These are phyloP conservation scores for Phytophthora litchii DNA, from an alignment of 352 stramenopile genomes.

Conservation along the genomic window DNA sequence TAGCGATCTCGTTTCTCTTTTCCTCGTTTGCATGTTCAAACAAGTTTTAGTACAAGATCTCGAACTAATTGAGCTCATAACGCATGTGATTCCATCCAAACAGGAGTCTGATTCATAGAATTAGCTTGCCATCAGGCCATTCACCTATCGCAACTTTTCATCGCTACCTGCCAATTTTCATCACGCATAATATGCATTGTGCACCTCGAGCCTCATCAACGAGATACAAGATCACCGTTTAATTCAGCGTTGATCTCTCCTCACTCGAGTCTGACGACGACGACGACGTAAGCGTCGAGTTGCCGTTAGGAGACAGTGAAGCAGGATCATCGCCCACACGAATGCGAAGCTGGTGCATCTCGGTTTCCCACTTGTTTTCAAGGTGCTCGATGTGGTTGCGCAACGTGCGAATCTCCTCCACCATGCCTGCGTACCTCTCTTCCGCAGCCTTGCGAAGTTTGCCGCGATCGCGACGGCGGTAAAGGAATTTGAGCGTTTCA, in stretches of 20 bases:
- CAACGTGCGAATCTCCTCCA: slow-evolving; percentile 66
- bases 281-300: slow-evolving; percentile 64
- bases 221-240: not conserved
- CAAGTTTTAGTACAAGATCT: slow-evolving; percentile 13
- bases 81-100: slow-evolving; percentile 18
- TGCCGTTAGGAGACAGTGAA: slow-evolving; percentile 30
- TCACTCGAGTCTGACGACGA: slow-evolving; percentile 50
- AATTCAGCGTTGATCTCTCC: slow-evolving; percentile 24
- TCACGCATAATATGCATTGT: slow-evolving; percentile 28
- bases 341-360: slow-evolving; percentile 50
- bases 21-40: slow-evolving; percentile 18
- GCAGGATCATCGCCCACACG: slow-evolving; percentile 20
- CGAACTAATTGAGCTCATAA: not conserved
- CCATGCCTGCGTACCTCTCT: slow-evolving; percentile 47
- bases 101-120: slow-evolving; percentile 26
- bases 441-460: slow-evolving; percentile 44
- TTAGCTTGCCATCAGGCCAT: slow-evolving; percentile 11
- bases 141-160: slow-evolving; percentile 8
- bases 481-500: slow-evolving; percentile 71
- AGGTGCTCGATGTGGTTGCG: slow-evolving; percentile 64
- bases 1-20: slow-evolving; percentile 2
- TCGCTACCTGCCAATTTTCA: slow-evolving; percentile 32
- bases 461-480: slow-evolving; percentile 63
- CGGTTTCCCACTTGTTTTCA: slow-evolving; percentile 59
- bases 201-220: slow-evolving; percentile 2